Evolutionary conservation across 345 rosid genomes (phyloP).

Genomic region (Dimocarpus longan): DNA sequence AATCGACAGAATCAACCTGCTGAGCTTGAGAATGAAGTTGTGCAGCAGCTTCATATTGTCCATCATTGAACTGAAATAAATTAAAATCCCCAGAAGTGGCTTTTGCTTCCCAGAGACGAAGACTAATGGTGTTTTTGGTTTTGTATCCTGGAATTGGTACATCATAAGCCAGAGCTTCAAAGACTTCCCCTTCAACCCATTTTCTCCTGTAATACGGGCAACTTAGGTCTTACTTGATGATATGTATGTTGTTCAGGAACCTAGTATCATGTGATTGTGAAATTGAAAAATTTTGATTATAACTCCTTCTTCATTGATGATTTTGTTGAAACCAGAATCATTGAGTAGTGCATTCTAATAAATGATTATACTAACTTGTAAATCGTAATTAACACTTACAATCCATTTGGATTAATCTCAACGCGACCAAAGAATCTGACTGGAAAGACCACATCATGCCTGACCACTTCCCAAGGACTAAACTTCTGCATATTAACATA

Average conservation of each 20-base stretch:
- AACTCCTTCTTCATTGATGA: slow-evolving; percentile 10
- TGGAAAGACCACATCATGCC: slow-evolving; percentile 88
- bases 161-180: slow-evolving; percentile 94
- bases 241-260: slow-evolving; percentile 10
- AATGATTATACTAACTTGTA: background rate
- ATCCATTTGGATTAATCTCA: slow-evolving; percentile 74
- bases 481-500: slow-evolving; percentile 69
- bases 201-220: slow-evolving; percentile 57
- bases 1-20: slow-evolving; percentile 47
- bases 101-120: slow-evolving; percentile 98
- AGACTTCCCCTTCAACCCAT: slow-evolving; percentile 87
- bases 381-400: slow-evolving; percentile 51
- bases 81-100: slow-evolving; percentile 73
- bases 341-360: background rate
- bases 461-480: slow-evolving; percentile 98
- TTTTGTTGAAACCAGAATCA: background rate
- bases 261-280: background rate
- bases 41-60: slow-evolving; percentile 90
- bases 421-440: slow-evolving; percentile 87
- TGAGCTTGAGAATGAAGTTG: slow-evolving; percentile 82
- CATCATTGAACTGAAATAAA: slow-evolving; percentile 91
- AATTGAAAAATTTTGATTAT: background rate
- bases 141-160: slow-evolving; percentile 94
- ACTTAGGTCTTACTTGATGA: slow-evolving; percentile 13
- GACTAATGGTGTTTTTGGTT: slow-evolving; percentile 94